Percentiles rank a stretch among this genome's conserved stretches.
Conservation (phyloP, 352 stramenopile genomes). For the Phytophthora capsici region DNA sequence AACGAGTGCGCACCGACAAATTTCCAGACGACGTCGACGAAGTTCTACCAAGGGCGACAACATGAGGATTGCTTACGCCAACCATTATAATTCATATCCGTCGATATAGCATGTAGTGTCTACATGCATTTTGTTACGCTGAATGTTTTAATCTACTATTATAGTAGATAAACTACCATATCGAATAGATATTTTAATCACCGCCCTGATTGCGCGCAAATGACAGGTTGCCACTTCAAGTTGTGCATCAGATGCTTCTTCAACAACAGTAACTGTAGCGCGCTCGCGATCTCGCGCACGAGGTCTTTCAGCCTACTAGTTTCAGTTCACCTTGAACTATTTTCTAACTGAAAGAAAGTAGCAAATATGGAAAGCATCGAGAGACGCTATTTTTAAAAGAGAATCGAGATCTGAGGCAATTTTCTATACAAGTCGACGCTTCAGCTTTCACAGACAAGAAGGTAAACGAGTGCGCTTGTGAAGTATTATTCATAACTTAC, state of each 20-base stretch:
- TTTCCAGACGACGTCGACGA: background rate
- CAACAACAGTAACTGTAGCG: slow-evolving; percentile 1
- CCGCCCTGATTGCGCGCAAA: slow-evolving; percentile 11
- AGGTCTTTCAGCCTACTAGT: background rate
- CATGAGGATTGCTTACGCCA: slow-evolving; percentile 8
- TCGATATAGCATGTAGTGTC: background rate
- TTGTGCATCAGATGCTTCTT: background rate
- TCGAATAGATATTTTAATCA: slow-evolving; percentile 1
- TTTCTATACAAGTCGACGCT: too few species aligned
- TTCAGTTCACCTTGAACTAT: too few species aligned
- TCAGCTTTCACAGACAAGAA: too few species aligned
- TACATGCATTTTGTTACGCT: too few species aligned
- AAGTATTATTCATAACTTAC: too few species aligned
- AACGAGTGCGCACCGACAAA: slow-evolving; percentile 3
- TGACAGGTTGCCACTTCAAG: slow-evolving; percentile 18
- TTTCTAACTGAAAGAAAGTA: background rate
- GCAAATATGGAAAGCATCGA: too few species aligned
- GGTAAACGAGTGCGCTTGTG: too few species aligned
- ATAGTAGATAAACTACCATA: background rate
- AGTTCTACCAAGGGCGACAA: slow-evolving; percentile 5
- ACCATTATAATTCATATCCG: background rate
- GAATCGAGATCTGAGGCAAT: too few species aligned
- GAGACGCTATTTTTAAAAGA: too few species aligned
- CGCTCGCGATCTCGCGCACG: background rate
- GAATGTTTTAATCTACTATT: background rate